Percentiles rank a stretch among this genome's conserved stretches.
Evolutionary conservation across 2,329 filamentous ascomycete genomes (phyloP).

Genomic region (Xylariaceae sp.): DNA sequence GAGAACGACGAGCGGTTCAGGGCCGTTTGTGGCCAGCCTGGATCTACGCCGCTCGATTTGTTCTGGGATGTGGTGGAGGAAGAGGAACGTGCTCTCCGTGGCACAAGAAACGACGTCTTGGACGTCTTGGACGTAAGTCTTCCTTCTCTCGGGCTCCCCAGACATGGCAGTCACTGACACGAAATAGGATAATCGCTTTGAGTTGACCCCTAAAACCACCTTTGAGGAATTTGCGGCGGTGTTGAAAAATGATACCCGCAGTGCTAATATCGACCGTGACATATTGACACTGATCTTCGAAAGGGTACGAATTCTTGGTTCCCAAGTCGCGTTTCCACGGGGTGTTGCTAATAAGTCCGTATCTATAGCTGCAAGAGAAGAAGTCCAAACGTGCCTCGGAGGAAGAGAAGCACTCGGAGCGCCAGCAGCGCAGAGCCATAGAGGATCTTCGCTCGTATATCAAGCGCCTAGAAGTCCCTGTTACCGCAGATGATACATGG

Average conservation of each 20-base stretch:
- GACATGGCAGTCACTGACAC: too few species aligned
- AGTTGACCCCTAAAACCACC: slow-evolving; percentile 79
- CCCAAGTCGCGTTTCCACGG: background rate
- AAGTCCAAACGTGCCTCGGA: slow-evolving; percentile 66
- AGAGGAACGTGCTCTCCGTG: slow-evolving; percentile 81
- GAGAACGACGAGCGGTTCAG: slow-evolving; percentile 77
- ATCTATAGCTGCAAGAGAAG: slow-evolving; percentile 69
- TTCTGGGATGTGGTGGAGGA: slow-evolving; percentile 97
- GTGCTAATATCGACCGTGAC: slow-evolving; percentile 78
- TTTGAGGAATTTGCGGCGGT: slow-evolving; percentile 82
- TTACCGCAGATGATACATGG: slow-evolving; percentile 74
- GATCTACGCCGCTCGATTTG: slow-evolving; percentile 81
- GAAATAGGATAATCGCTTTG: slow-evolving; percentile 80
- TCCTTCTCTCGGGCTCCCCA: too few species aligned
- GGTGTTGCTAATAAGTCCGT: slow-evolving; percentile 21
- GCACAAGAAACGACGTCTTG: slow-evolving; percentile 73
- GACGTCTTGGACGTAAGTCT: slow-evolving; percentile 78
- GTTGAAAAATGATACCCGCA: slow-evolving; percentile 81
- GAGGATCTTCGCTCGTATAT: slow-evolving; percentile 81
- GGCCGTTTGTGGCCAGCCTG: slow-evolving; percentile 75
- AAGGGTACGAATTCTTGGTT: slow-evolving; percentile 47
- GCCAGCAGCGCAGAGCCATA: slow-evolving; percentile 75
- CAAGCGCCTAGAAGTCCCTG: slow-evolving; percentile 83
- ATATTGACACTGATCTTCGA: slow-evolving; percentile 78
- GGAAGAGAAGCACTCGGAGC: slow-evolving; percentile 79